Percentiles rank a stretch among this genome's conserved stretches.
phyloP scores from a whole-genome alignment of 2,329 filamentous ascomycete species.

The Neofusicoccum cordaticola region DNA sequence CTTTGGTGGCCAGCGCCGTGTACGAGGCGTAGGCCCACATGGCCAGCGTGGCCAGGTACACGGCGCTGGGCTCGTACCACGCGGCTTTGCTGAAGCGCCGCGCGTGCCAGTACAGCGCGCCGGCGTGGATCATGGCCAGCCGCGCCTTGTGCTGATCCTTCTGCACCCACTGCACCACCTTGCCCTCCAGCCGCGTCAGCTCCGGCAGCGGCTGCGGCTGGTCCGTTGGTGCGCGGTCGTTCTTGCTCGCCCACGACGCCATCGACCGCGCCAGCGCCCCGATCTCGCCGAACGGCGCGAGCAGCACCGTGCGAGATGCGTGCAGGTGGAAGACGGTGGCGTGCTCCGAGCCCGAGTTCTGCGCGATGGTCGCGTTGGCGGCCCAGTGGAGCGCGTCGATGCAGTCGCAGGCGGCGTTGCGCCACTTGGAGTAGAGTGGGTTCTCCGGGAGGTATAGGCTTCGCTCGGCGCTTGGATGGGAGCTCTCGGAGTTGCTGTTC shows the following conservation, averaged over 20 bases:
- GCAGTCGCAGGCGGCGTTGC: slow-evolving; percentile 46
- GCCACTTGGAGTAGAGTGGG: slow-evolving; percentile 48
- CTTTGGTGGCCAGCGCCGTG: slow-evolving; percentile 17
- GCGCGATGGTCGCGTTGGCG: slow-evolving; percentile 52
- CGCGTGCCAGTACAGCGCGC: slow-evolving; percentile 52
- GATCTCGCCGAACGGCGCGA: slow-evolving; percentile 50
- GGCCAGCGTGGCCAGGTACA: slow-evolving; percentile 46
- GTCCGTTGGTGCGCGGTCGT: not conserved
- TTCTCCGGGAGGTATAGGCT: slow-evolving; percentile 48
- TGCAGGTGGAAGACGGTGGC: slow-evolving; percentile 57
- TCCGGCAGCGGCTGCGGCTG: not conserved
- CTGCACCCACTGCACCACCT: slow-evolving; percentile 49
- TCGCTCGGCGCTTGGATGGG: not conserved
- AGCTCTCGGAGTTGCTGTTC: slow-evolving; percentile 21
- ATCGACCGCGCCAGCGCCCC: slow-evolving; percentile 41
- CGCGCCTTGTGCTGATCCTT: slow-evolving; percentile 55
- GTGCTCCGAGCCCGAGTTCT: slow-evolving; percentile 52
- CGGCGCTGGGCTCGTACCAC: slow-evolving; percentile 48
- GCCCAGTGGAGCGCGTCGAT: slow-evolving; percentile 59
- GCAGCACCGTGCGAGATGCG: slow-evolving; percentile 51
- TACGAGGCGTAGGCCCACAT: slow-evolving; percentile 47
- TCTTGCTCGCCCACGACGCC: slow-evolving; percentile 21
- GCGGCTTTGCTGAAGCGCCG: slow-evolving; percentile 48
- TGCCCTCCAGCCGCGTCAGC: slow-evolving; percentile 18
- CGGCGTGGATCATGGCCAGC: slow-evolving; percentile 54